A percentile compares a stretch with the other conserved stretches of the same genome.
Evolutionary conservation across 2,329 filamentous ascomycete species (phyloP).

Genomic region (Colletotrichum spinosum): DNA sequence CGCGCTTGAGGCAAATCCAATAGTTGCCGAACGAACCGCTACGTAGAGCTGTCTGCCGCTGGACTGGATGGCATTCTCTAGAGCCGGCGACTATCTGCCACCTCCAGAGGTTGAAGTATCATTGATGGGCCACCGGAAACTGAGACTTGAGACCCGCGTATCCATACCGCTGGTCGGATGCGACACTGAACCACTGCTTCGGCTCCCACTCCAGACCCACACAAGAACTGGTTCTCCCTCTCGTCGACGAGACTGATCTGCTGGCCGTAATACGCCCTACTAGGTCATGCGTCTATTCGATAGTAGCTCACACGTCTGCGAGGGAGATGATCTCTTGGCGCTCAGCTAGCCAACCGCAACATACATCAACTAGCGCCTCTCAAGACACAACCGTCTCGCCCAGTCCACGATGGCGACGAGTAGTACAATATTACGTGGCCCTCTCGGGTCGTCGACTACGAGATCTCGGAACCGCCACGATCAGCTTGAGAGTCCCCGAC

Average conservation of each 20-base stretch:
- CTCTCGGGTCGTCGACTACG: not conserved
- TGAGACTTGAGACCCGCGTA: too few relatives aligned
- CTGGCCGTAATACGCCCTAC: not conserved
- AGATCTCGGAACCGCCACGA: not conserved
- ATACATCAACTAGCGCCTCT: not conserved
- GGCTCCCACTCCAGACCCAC: not conserved
- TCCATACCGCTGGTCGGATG: too few relatives aligned
- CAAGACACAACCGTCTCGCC: not conserved
- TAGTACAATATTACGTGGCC: slow-evolving; percentile 6
- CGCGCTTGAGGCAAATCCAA: not conserved
- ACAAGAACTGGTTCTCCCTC: not conserved
- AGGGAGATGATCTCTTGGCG: slow-evolving; percentile 19
- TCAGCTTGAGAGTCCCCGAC: not conserved
- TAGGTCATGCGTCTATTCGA: slow-evolving; percentile 24
- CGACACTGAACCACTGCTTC: not conserved
- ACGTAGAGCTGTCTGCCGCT: too few relatives aligned
- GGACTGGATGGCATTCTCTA: too few relatives aligned
- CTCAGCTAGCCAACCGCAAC: not conserved
- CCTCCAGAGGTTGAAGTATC: too few relatives aligned
- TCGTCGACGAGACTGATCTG: not conserved
- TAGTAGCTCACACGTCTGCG: slow-evolving; percentile 2
- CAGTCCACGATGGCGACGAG: slow-evolving; percentile 28
- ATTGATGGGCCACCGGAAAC: too few relatives aligned
- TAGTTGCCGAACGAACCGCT: too few relatives aligned
- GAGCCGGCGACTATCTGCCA: too few relatives aligned